Base-by-base conservation (phyloP, 805 yeast species). In the Yamadazyma takamatsuzukensis region DNA sequence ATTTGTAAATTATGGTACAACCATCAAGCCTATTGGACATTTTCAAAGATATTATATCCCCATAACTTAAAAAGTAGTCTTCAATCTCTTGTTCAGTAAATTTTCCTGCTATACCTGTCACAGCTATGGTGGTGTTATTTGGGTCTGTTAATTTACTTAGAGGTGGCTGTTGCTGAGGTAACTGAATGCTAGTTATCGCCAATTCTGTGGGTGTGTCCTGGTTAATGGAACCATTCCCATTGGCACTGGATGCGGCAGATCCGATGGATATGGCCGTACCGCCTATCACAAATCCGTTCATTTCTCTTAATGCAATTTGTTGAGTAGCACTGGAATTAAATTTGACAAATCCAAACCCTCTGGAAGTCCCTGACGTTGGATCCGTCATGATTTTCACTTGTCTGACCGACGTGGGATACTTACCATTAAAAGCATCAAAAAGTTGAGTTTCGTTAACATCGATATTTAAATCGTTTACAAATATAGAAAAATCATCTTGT, bases 311-410 rank as follows among this genome's bases (percentile, higher is more conserved):
- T 0, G 96, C 87, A 32, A 78, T 70, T 45, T 78, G 80, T 56
- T 82, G 87, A 24, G 82, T 87, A 8, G 69, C 68, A 39, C 74
- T 79, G 37, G 71, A 70, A 21, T 68, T 49, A 52, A 88, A 87
- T 40, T 85, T 76, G n/a, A 87, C 85, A 63, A 89, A 89, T 2
- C 96, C 97, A 56, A 83, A 88, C 9, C 96, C 95, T 50, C 84
- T 79, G 5, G 90, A 75, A 30, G 70, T 70, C 18, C 81, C 80
- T 1, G 95, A 78, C 9, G 58, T 52, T 23, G 77, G 79, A 55
- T 88, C 96, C 30, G 73, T 56, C 79, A 88, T 86, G 40, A 88
- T 76, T 49, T 83, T 86, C 5, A 80, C 93, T 44, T 81, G 79
- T 32, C 78, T 71, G 33, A 86, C 77, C 28, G 57, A 54, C 5